These are phyloP conservation scores for Epichloe sibirici DNA, from an alignment of 2,329 filamentous ascomycete species.

Conservation along the genomic window DNA sequence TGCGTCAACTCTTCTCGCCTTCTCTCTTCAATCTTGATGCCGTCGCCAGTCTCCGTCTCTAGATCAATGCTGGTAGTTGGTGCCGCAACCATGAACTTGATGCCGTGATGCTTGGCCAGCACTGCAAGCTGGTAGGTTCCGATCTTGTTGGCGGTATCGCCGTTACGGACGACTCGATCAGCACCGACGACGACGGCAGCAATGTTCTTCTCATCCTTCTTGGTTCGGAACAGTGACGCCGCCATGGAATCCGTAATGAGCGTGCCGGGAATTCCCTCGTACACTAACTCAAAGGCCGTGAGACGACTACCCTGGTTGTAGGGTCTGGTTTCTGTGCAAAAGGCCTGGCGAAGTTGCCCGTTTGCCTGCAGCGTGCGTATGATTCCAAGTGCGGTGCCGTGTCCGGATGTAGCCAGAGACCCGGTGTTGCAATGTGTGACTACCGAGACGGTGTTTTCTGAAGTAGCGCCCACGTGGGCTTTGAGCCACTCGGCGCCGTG, in stretches of 20 bases:
- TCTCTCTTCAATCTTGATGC: conserved; percentile 86
- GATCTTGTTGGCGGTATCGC: conserved; percentile 97
- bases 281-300: conserved; percentile 93
- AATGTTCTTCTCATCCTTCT: conserved; percentile 54
- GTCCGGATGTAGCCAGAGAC: conserved; percentile 92
- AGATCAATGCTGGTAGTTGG: conserved; percentile 91
- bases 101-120: conserved; percentile 73
- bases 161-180: conserved; percentile 89
- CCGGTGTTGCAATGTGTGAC: conserved; percentile 98
- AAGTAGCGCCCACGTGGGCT: conserved; percentile 38
- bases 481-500: conserved; percentile 76
- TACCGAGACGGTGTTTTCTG: conserved; percentile 52
- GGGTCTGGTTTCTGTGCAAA: conserved; percentile 91
- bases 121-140: conserved; percentile 90
- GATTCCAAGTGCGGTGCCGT: conserved; percentile 89
- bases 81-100: conserved; percentile 91
- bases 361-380: conserved; percentile 67
- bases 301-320: conserved; percentile 96
- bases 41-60: conserved; percentile 59
- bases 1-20: conserved; percentile 71
- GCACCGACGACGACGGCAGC: conserved; percentile 86
- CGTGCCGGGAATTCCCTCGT: conserved; percentile 82
- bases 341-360: conserved; percentile 64
- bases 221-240: conserved; percentile 61
- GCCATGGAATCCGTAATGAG: conserved; percentile 97